phyloP scores from a whole-genome alignment of 2,329 filamentous ascomycete species.

The Bisporella sp. region DNA sequence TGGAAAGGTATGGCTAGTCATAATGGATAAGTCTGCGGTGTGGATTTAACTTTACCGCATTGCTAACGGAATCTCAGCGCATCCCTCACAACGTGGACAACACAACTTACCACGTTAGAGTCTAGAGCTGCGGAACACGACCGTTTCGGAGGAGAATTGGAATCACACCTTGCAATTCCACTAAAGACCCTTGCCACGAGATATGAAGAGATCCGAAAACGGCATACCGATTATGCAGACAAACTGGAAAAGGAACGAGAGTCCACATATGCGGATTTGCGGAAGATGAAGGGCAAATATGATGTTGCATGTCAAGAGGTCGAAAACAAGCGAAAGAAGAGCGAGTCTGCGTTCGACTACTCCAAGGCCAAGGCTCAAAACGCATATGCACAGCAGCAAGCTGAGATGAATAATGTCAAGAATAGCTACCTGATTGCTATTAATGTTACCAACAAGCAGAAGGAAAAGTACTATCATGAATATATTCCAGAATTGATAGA shows the following conservation, averaged over 20 bases:
- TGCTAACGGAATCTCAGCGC: slow-evolving; percentile 48
- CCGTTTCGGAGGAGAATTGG: slow-evolving; percentile 69
- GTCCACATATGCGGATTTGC: slow-evolving; percentile 71
- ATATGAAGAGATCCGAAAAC: slow-evolving; percentile 89
- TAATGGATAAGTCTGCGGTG: background rate
- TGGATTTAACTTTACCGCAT: background rate
- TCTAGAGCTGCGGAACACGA: slow-evolving; percentile 85
- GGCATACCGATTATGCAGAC: slow-evolving; percentile 78
- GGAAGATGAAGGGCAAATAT: slow-evolving; percentile 90
- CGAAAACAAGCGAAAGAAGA: slow-evolving; percentile 89
- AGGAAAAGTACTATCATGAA: slow-evolving; percentile 95
- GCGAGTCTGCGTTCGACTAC: slow-evolving; percentile 82
- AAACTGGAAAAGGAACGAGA: slow-evolving; percentile 91
- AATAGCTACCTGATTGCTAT: slow-evolving; percentile 97
- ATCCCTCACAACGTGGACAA: slow-evolving; percentile 94
- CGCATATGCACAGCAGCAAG: slow-evolving; percentile 84
- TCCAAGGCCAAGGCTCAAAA: slow-evolving; percentile 82
- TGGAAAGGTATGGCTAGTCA: slow-evolving; percentile 60
- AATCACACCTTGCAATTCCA: slow-evolving; percentile 78
- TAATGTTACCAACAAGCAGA: slow-evolving; percentile 95
- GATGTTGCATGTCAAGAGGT: slow-evolving; percentile 91
- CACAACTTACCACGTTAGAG: slow-evolving; percentile 86
- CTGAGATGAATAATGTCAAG: slow-evolving; percentile 96
- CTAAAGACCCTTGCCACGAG: slow-evolving; percentile 65
- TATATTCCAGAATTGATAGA: slow-evolving; percentile 92